Evolutionary conservation across 768 basidiomycete genomes (phyloP).

Genomic region (Termitomyces sp.): DNA sequence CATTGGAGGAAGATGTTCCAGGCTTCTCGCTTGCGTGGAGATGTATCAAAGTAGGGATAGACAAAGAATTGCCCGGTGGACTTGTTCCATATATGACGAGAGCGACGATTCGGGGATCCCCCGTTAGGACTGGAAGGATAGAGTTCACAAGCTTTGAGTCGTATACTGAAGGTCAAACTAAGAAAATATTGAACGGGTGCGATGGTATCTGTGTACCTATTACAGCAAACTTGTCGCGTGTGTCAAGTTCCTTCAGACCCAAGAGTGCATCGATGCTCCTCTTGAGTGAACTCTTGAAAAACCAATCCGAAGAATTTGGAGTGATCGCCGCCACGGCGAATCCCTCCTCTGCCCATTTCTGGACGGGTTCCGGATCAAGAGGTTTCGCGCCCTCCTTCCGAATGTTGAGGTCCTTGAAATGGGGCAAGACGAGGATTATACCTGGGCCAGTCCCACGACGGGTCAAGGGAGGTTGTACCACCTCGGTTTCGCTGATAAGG

Average conservation of each 20-base stretch:
- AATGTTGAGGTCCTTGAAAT: slow-evolving; percentile 18
- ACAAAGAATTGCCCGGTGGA: slow-evolving; percentile 13
- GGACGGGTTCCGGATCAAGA: slow-evolving; percentile 44
- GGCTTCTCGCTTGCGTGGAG: slow-evolving; percentile 23
- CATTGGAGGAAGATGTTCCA: slow-evolving; percentile 16
- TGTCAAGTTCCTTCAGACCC: slow-evolving; percentile 32
- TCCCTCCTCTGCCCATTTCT: slow-evolving; percentile 55
- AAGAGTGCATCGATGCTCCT: slow-evolving; percentile 32
- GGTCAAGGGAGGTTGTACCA: slow-evolving; percentile 45
- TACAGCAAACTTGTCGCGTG: slow-evolving; percentile 40
- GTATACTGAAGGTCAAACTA: slow-evolving; percentile 25
- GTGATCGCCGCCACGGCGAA: slow-evolving; percentile 42
- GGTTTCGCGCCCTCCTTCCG: slow-evolving; percentile 21
- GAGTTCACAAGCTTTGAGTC: slow-evolving; percentile 24
- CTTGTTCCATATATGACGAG: slow-evolving; percentile 33
- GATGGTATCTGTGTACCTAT: slow-evolving; percentile 26
- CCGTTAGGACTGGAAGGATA: slow-evolving; percentile 23
- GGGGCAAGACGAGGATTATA: slow-evolving; percentile 39
- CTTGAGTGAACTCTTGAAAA: slow-evolving; percentile 25
- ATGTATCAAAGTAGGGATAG: slow-evolving; percentile 35
- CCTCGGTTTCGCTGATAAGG: slow-evolving; percentile 24
- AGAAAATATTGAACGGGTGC: background rate
- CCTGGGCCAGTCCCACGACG: slow-evolving; percentile 47
- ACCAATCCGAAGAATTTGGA: slow-evolving; percentile 14
- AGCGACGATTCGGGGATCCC: slow-evolving; percentile 30